These are phyloP conservation scores for Trypanosoma melophagium DNA, from an alignment of 208 protist genomes.

Conservation along the genomic window DNA sequence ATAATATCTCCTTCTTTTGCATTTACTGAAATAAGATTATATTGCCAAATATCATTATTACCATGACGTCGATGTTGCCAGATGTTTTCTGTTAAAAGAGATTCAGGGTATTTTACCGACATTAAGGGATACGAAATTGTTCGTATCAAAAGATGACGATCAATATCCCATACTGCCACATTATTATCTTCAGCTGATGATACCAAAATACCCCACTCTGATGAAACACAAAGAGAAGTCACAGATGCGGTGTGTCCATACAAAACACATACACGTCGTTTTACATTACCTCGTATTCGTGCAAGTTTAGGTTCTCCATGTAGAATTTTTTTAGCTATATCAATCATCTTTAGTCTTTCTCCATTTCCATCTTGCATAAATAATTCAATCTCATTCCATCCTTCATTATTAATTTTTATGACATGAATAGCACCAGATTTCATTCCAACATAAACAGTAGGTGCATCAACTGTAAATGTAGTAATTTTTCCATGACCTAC, in stretches of 20 bases:
- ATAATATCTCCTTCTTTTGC: constrained; percentile 34
- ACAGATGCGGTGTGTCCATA: constrained; percentile 33
- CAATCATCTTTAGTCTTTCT: background rate
- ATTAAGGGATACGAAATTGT: constrained; percentile 19
- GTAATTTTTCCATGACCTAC: constrained; percentile 21
- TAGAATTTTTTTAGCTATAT: constrained; percentile 11
- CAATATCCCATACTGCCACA: constrained; percentile 32
- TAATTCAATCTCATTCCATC: constrained; percentile 20
- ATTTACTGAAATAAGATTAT: constrained; percentile 29
- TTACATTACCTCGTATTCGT: constrained; percentile 5
- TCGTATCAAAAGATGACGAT: constrained; percentile 27
- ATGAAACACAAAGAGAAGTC: constrained; percentile 19
- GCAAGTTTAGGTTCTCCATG: background rate
- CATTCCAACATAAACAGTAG: constrained; percentile 33
- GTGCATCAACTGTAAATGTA: constrained; percentile 15
- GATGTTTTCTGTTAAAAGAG: constrained; percentile 9
- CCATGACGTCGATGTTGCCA: background rate
- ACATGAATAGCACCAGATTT: constrained; percentile 32
- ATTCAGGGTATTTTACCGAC: constrained; percentile 12
- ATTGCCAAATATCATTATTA: constrained; percentile 16
- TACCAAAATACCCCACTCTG: constrained; percentile 37
- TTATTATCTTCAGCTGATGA: constrained; percentile 30
- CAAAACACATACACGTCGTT: constrained; percentile 20
- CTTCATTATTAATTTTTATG: constrained; percentile 20
- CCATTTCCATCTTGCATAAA: constrained; percentile 10